Percentiles rank a stretch among this genome's conserved stretches.
Evolutionary conservation across 345 rosid genomes (phyloP).

Genomic region (Aquilaria malaccensis): DNA sequence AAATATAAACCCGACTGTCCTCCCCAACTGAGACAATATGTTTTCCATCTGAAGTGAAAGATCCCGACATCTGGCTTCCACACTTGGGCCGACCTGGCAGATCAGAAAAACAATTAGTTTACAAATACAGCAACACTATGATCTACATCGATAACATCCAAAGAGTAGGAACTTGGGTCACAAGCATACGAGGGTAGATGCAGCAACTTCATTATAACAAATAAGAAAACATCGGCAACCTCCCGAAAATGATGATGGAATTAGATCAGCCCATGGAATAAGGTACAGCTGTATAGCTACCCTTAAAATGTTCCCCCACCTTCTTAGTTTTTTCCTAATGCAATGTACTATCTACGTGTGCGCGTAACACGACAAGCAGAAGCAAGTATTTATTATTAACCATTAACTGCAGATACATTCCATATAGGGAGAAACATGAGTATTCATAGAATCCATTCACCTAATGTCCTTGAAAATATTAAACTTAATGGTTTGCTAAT

Average conservation of each 20-base stretch:
- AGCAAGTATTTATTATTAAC: conserved; percentile 7
- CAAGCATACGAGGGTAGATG: too few relatives aligned
- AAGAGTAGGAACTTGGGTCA: background rate
- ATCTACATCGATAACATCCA: background rate
- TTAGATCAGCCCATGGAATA: too few relatives aligned
- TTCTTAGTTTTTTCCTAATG: too few relatives aligned
- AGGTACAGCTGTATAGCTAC: too few relatives aligned
- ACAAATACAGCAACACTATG: conserved; percentile 2
- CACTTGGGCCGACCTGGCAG: conserved; percentile 48
- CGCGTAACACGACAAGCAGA: background rate
- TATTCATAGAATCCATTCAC: too few relatives aligned
- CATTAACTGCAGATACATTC: background rate
- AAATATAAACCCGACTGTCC: conserved; percentile 65
- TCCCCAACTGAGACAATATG: conserved; percentile 74
- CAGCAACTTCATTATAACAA: too few relatives aligned
- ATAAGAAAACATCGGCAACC: too few relatives aligned
- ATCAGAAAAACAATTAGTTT: conserved; percentile 12
- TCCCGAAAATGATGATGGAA: too few relatives aligned
- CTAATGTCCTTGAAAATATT: too few relatives aligned
- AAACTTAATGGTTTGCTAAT: too few relatives aligned
- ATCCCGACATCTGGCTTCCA: conserved; percentile 72
- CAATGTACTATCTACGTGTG: too few relatives aligned
- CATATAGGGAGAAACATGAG: background rate
- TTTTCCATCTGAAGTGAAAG: conserved; percentile 57
- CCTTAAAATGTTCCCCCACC: too few relatives aligned